Conservation (phyloP, 768 basidiomycete species). For the Agaricus sinodeliciosus region DNA sequence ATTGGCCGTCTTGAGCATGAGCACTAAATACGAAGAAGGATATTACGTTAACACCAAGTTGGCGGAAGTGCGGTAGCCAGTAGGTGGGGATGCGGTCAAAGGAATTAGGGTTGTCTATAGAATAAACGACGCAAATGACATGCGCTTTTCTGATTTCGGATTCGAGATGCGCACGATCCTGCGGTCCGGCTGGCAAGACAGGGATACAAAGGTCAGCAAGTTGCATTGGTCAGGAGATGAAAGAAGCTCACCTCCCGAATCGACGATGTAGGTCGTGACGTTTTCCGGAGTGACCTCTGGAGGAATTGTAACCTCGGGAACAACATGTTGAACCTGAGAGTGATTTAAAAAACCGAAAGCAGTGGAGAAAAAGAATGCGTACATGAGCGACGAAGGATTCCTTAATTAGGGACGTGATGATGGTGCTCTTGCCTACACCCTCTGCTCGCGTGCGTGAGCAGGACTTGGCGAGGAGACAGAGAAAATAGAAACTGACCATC, state of each 20-base stretch:
- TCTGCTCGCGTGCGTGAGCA: conserved; percentile 41
- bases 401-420: conserved; percentile 95
- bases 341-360: background rate
- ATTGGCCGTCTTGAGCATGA: conserved; percentile 11
- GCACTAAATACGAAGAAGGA: background rate
- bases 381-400: conserved; percentile 91
- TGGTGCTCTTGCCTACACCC: conserved; percentile 96
- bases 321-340: conserved; percentile 82
- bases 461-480: conserved; percentile 4
- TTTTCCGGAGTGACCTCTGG: conserved; percentile 97
- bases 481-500: conserved; percentile 57
- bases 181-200: conserved; percentile 59
- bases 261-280: conserved; percentile 96
- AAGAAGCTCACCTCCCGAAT: conserved; percentile 76
- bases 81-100: conserved; percentile 98
- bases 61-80: conserved; percentile 94
- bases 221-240: background rate
- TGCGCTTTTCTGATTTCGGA: conserved; percentile 96
- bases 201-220: background rate
- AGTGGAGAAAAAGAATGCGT: conserved; percentile 13
- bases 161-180: conserved; percentile 85
- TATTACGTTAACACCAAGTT: conserved; percentile 89
- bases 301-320: conserved; percentile 97
- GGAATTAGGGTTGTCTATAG: conserved; percentile 92
- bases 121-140: conserved; percentile 96